Percentiles rank a stretch among this genome's conserved stretches.
phyloP scores from a whole-genome alignment of 306 rosid genomes.

The Sicyos edulis region DNA sequence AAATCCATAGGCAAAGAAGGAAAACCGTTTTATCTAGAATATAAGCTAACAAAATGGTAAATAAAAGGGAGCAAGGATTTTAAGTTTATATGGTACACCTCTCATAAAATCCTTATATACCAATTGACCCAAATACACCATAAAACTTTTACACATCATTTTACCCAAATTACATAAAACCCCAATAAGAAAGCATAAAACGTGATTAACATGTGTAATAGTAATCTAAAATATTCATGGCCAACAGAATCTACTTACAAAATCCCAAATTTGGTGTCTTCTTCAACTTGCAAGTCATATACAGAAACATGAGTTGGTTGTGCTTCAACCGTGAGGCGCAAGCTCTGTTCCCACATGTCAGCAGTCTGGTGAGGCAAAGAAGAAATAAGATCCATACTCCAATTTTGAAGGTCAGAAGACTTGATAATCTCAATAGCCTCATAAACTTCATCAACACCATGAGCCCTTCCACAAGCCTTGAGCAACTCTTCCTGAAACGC shows the following conservation, averaged over 20 bases:
- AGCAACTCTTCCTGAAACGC: slow-evolving; percentile 80
- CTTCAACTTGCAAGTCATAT: slow-evolving; percentile 84
- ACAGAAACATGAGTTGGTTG: slow-evolving; percentile 78
- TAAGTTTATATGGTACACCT: too few species aligned
- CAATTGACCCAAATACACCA: too few species aligned
- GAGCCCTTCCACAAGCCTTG: slow-evolving; percentile 86
- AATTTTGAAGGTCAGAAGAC: slow-evolving; percentile 64
- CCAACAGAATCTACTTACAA: slow-evolving; percentile 40
- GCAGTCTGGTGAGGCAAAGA: slow-evolving; percentile 75
- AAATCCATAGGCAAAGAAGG: too few species aligned
- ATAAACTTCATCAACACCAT: slow-evolving; percentile 62
- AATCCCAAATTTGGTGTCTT: slow-evolving; percentile 73
- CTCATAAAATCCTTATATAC: too few species aligned
- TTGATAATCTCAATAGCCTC: slow-evolving; percentile 68
- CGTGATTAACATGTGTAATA: too few species aligned
- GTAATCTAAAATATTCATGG: neutral
- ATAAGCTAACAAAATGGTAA: too few species aligned
- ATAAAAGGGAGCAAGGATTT: too few species aligned
- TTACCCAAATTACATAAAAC: too few species aligned
- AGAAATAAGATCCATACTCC: slow-evolving; percentile 91
- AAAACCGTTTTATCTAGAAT: too few species aligned
- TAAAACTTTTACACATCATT: too few species aligned
- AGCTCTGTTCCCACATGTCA: slow-evolving; percentile 83
- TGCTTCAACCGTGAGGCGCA: slow-evolving; percentile 59
- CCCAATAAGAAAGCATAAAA: too few species aligned